Base-by-base conservation (phyloP, 371 early-diverging fungal species). In the Actinomortierella wolfii region DNA sequence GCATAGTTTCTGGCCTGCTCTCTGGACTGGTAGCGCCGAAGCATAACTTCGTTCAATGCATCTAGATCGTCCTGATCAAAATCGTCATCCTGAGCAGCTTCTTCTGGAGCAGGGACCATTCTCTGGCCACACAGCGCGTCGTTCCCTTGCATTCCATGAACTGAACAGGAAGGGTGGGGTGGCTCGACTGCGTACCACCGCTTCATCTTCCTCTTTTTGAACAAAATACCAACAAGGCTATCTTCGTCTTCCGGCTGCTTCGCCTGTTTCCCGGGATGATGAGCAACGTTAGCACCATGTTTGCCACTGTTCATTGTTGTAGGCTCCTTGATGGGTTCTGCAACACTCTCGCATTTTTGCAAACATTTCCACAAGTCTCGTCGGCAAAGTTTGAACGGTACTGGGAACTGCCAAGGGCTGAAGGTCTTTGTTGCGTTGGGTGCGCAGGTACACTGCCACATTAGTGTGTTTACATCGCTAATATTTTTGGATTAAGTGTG, bases 371-470 rank as follows among this genome's bases (percentile, higher is more conserved):
- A 17, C 67, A 66, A 1, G 55, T 21, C 29, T n/a, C 45, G 54
- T 23, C 56, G 64, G 59, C 71, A 71, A 9, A 65, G 66, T 43
- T 61, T 61, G 66, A 61, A 71, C 15, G 62, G 71, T 21, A 71
- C 51, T 14, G 66, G 71, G 40, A 61, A 50, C 39, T 71, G 61
- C 61, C 61, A 71, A 21, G 46, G 39, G 25, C 54, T 39, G 25
- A 57, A 42, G 6, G 18, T n/a, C 17, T 57, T 61, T 15, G 0
- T 34, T 7, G 40, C 25, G 1, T 56, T 59, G 23, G 40, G 28
- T 1, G 39, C 17, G 29, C 66, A 71, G 17, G 51, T 41, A 23
- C 66, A 71, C 23, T 15, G 51, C 71, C 66, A 65, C n/a, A 29
- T 49, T 45, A 65, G 47, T 5, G 59, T 65, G 20, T 71, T 62